These are phyloP conservation scores for Nitzschia palea DNA, from an alignment of 108 stramenopile genomes.

Conservation along the genomic window DNA sequence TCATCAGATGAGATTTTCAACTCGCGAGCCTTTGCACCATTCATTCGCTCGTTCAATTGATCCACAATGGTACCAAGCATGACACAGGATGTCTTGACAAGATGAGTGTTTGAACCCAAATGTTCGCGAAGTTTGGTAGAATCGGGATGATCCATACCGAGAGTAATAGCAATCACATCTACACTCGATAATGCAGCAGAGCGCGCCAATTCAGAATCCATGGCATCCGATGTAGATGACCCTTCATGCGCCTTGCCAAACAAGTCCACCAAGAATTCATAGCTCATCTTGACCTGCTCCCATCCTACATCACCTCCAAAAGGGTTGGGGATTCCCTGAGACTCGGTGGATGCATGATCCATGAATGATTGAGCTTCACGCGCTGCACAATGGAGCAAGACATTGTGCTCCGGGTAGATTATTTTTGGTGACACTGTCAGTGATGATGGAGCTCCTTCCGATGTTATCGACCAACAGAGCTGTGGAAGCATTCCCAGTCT, in stretches of 20 bases:
- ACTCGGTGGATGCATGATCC: not conserved
- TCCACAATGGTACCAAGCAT: conserved; percentile 63
- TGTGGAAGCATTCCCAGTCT: conserved; percentile 50
- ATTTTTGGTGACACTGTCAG: too few species aligned
- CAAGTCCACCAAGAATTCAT: conserved; percentile 47
- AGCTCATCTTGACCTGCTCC: conserved; percentile 21
- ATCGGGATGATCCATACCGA: conserved; percentile 40
- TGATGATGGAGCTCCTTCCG: not conserved
- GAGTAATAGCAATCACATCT: conserved; percentile 58
- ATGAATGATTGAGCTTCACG: conserved; percentile 35
- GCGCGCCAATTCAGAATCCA: conserved; percentile 39
- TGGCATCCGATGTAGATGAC: not conserved
- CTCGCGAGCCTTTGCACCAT: conserved; percentile 57
- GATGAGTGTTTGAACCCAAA: conserved; percentile 50
- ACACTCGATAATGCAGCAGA: conserved; percentile 48
- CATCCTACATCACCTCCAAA: conserved; percentile 40
- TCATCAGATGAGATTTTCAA: conserved; percentile 50
- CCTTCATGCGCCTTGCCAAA: not conserved
- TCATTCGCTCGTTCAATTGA: conserved; percentile 34
- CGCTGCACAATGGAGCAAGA: conserved; percentile 65
- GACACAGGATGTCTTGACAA: conserved; percentile 41
- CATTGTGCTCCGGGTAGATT: conserved; percentile 71
- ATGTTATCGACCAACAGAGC: conserved; percentile 32
- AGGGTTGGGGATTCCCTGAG: conserved; percentile 27
- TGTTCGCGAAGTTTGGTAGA: conserved; percentile 30